Conservation (phyloP, 2,329 filamentous ascomycete genomes). For the Fusarium sp. region DNA sequence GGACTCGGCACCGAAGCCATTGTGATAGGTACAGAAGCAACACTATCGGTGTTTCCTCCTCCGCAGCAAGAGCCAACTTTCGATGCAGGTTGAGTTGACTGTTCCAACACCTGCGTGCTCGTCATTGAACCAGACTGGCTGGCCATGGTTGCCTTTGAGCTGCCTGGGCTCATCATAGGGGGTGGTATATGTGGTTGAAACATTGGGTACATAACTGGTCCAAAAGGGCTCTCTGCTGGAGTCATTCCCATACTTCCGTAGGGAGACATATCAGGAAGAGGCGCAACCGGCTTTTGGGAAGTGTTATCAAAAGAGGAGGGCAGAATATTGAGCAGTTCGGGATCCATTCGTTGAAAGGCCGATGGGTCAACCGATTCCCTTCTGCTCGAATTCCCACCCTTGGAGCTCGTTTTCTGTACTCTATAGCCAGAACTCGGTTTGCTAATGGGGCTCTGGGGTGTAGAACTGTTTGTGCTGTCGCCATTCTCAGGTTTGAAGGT, state of each 20-base stretch:
- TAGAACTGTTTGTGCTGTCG: slow-evolving; percentile 36
- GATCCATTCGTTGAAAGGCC: slow-evolving; percentile 64
- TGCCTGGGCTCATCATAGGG: slow-evolving; percentile 32
- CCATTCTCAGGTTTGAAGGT: slow-evolving; percentile 42
- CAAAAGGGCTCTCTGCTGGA: slow-evolving; percentile 40
- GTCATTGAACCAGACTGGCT: slow-evolving; percentile 30
- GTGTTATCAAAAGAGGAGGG: slow-evolving; percentile 48
- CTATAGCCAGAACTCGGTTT: slow-evolving; percentile 53
- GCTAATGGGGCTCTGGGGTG: slow-evolving; percentile 47
- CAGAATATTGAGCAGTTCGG: slow-evolving; percentile 62
- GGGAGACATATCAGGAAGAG: slow-evolving; percentile 39
- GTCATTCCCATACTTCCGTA: slow-evolving; percentile 47
- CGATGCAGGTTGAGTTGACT: slow-evolving; percentile 20
- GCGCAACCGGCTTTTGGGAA: slow-evolving; percentile 41
- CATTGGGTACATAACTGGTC: slow-evolving; percentile 47
- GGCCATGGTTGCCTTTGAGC: slow-evolving; percentile 33
- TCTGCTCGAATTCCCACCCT: slow-evolving; percentile 46
- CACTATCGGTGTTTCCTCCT: slow-evolving; percentile 17
- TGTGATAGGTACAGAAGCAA: slow-evolving; percentile 16
- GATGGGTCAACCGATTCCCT: slow-evolving; percentile 63
- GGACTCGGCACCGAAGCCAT: slow-evolving; percentile 31
- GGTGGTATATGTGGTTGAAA: slow-evolving; percentile 47
- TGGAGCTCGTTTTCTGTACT: slow-evolving; percentile 57
- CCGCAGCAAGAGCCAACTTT: slow-evolving; percentile 53
- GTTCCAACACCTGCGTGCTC: slow-evolving; percentile 35